phyloP scores from a whole-genome alignment of 23 red algal species.

The Gracilaria vermiculophylla region DNA sequence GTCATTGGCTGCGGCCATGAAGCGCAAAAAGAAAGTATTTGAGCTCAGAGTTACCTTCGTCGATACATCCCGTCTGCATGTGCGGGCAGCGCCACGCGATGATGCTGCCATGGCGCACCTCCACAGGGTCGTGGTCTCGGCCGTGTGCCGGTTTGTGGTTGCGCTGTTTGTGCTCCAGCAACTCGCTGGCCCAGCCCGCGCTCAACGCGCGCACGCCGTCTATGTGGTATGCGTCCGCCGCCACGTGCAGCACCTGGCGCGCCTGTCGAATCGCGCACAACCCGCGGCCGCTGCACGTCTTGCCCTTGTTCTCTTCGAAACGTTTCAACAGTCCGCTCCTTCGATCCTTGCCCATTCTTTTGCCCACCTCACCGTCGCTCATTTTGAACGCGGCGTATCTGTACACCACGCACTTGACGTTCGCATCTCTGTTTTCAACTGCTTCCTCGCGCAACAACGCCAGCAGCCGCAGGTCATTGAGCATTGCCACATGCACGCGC shows the following conservation, averaged over 20 bases:
- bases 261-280: conserved; percentile 10
- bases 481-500: conserved; percentile 19
- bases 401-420: conserved; percentile 16
- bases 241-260: not conserved
- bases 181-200: conserved; percentile 24
- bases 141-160: conserved; percentile 27
- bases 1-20: too few species aligned
- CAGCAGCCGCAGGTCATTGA: conserved; percentile 29
- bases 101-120: not conserved
- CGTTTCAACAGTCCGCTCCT: not conserved
- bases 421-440: conserved; percentile 3
- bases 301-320: conserved; percentile 17
- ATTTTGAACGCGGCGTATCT: conserved; percentile 31
- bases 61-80: not conserved
- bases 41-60: not conserved
- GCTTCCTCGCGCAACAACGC: not conserved
- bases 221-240: conserved; percentile 26
- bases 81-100: conserved; percentile 33
- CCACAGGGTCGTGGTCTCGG: conserved; percentile 3
- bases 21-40: too few species aligned
- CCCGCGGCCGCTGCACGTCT: conserved; percentile 15
- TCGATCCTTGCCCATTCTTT: conserved; percentile 4
- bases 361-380: conserved; percentile 9
- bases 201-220: conserved; percentile 14
- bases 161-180: not conserved